Conservation (phyloP, 108 stramenopile genomes). For the Nitzschia sp. region DNA sequence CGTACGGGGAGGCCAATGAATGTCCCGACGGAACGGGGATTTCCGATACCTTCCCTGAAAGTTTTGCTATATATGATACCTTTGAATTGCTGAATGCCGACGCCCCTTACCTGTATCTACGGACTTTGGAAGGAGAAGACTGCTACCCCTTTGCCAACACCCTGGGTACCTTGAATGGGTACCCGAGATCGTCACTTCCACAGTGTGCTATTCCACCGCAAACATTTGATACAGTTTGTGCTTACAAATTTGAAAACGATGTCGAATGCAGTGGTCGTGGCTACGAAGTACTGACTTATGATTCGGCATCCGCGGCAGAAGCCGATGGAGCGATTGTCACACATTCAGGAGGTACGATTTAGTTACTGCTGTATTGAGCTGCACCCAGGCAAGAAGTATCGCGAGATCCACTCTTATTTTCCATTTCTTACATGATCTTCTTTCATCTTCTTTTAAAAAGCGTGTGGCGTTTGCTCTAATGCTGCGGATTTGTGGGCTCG, state of each 20-base stretch:
- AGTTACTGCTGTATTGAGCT: not conserved
- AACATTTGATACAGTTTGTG: constrained; percentile 26
- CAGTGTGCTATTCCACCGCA: constrained; percentile 18
- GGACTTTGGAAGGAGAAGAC: constrained; percentile 8
- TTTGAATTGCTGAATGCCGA: constrained; percentile 11
- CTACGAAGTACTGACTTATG: constrained; percentile 28
- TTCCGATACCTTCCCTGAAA: constrained; percentile 9
- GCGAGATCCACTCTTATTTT: too few relatives aligned
- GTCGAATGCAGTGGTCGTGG: constrained; percentile 15
- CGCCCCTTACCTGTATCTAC: constrained; percentile 16
- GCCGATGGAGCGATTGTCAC: constrained; percentile 22
- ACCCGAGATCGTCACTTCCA: not conserved
- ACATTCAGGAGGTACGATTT: constrained; percentile 27
- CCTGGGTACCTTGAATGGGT: constrained; percentile 3
- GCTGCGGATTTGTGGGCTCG: constrained; percentile 24
- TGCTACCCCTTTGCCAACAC: constrained; percentile 35
- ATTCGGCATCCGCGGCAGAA: constrained; percentile 8
- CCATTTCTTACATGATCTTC: not conserved
- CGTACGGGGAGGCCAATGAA: not conserved
- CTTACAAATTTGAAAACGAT: constrained; percentile 20
- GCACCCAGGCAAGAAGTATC: too few relatives aligned
- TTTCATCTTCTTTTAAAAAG: not conserved
- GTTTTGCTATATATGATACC: not conserved
- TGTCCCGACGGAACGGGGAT: constrained; percentile 25
- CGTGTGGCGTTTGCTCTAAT: constrained; percentile 31